Percentiles rank a stretch among this genome's conserved stretches.
Evolutionary conservation across 805 yeast genomes (phyloP).

Genomic region (Tetrapisispora arboricola): DNA sequence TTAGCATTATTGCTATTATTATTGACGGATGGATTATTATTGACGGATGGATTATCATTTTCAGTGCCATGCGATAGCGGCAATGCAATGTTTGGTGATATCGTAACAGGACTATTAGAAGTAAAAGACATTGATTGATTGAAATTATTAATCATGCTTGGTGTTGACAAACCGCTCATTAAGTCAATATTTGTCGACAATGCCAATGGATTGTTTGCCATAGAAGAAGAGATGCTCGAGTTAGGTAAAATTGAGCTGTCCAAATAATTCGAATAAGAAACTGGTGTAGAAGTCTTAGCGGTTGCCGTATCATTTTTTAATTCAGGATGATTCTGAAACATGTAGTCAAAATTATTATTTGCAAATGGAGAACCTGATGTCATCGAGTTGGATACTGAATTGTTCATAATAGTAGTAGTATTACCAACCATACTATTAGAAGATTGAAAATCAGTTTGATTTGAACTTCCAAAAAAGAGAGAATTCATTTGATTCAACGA

Average conservation of each 20-base stretch:
- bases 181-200: constrained; percentile 1
- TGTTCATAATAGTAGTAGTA: constrained; percentile 5
- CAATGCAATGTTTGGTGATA: neutral
- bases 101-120: neutral
- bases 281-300: neutral
- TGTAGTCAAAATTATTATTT: constrained; percentile 1
- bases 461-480: neutral
- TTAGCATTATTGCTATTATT: neutral
- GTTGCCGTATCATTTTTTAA: neutral
- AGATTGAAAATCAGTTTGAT: neutral
- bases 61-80: neutral
- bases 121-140: constrained; percentile 1
- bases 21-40: neutral
- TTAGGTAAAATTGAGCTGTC: neutral
- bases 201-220: constrained; percentile 1
- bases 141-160: neutral
- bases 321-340: neutral
- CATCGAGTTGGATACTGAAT: constrained; percentile 1
- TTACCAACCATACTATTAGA: neutral
- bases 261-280: constrained; percentile 1
- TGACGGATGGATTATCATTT: neutral
- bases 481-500: neutral
- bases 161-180: constrained; percentile 1
- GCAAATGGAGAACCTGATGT: neutral
- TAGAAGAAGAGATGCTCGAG: neutral